Base-by-base conservation (phyloP, 768 basidiomycete genomes). In the Termitomyces sp. region DNA sequence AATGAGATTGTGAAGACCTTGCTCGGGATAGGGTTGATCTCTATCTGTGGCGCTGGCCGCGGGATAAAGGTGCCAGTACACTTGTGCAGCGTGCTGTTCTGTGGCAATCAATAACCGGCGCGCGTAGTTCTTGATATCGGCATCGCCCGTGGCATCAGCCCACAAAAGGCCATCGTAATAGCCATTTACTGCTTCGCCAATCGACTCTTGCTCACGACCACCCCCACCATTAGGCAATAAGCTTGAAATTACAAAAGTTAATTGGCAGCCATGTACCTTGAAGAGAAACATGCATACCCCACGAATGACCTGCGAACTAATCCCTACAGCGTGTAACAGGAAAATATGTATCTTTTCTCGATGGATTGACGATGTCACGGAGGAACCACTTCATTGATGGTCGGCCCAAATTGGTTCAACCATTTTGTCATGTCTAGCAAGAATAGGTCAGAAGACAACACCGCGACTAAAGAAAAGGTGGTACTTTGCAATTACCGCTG, bases 291-390 rank as follows among this genome's bases (percentile, higher is more conserved):
- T 11, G 35, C 62, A 6, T 59, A 69, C 68, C 70, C 71, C 71
- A 72, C 0, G 71, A 72, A 57, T 72, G 71, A 1, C 71, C 71
- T n/a, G 70, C 68, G 52, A 71, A 72, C 71, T 70, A 72, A 35
- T 72, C 71, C 15, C 63, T 66, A 50, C 63, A 64, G 18, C 70
- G 66, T 12, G 67, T 62, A 22, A 70, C 62, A 5, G 70, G 63
- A 52, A 72, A 72, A 52, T 58, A 67, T 5, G 66, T 65, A 46
- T 72, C 70, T 15, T 55, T 58, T 12, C 62, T 62, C 5, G 68
- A 70, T 1, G 71, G 71, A 49, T 72, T 71, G 46, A 65, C 64
- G 31, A 72, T 72, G 50, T 72, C 68, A 18, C 69, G 68, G 23
- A 68, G 63, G 56, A 67, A 69, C 50, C 59, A 62, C 5, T 61